Evolutionary conservation across 2,329 filamentous ascomycete species (phyloP).

Genomic region (Nemania diffusa): DNA sequence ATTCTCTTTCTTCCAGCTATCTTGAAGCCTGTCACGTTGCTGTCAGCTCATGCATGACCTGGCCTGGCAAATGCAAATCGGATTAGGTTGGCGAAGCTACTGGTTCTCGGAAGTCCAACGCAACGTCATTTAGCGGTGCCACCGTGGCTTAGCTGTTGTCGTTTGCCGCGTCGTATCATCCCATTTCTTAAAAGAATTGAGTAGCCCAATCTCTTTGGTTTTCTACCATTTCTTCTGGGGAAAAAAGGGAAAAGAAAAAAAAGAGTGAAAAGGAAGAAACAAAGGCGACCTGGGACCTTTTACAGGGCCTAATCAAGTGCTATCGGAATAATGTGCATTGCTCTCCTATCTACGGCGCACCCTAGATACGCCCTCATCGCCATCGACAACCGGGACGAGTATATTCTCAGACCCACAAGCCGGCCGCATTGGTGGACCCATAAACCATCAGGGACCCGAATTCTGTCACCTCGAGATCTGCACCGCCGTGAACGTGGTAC

Average conservation of each 20-base stretch:
- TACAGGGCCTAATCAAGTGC: not conserved
- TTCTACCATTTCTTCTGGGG: not conserved
- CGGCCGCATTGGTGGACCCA: slow-evolving; percentile 72
- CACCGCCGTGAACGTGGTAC: slow-evolving; percentile 71
- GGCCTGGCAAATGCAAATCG: slow-evolving; percentile 33
- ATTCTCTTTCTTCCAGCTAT: not conserved
- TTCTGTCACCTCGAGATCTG: slow-evolving; percentile 71
- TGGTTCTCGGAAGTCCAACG: slow-evolving; percentile 35
- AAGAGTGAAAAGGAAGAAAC: not conserved
- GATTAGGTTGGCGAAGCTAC: slow-evolving; percentile 25
- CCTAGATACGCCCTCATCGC: slow-evolving; percentile 79
- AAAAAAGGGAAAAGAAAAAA: not conserved
- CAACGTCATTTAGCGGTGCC: slow-evolving; percentile 36
- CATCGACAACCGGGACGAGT: slow-evolving; percentile 82
- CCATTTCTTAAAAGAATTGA: not conserved
- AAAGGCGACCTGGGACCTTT: not conserved
- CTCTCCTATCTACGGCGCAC: slow-evolving; percentile 78
- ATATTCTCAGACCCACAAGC: slow-evolving; percentile 71
- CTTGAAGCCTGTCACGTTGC: slow-evolving; percentile 26
- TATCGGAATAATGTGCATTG: slow-evolving; percentile 74
- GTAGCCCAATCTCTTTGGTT: not conserved
- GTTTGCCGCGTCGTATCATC: slow-evolving; percentile 20
- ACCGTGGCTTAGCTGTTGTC: slow-evolving; percentile 27
- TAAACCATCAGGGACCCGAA: slow-evolving; percentile 53
- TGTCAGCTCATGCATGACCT: slow-evolving; percentile 31